Evolutionary conservation across 805 yeast species (phyloP).

Genomic region (Ogataea kodamae): DNA sequence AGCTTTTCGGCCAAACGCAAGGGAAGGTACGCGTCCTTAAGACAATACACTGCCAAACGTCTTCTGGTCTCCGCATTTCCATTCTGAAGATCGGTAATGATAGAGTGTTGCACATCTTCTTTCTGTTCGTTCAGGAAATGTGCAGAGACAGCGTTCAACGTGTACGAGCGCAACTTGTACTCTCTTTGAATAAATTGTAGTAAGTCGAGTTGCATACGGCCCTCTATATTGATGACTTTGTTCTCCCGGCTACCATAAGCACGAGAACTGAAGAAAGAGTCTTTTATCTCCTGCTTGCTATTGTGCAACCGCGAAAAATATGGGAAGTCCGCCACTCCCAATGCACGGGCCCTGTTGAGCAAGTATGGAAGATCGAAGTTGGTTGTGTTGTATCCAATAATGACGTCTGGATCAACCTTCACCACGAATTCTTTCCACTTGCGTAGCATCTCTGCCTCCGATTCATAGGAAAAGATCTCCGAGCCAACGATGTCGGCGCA

Average conservation of each 20-base stretch:
- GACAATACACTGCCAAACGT: constrained; percentile 92
- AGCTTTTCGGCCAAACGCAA: constrained; percentile 82
- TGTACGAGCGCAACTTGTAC: constrained; percentile 89
- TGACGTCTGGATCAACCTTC: constrained; percentile 88
- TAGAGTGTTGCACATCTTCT: constrained; percentile 97
- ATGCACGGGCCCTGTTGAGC: constrained; percentile 77
- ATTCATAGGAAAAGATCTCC: constrained; percentile 70
- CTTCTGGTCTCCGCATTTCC: constrained; percentile 91
- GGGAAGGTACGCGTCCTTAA: constrained; percentile 94
- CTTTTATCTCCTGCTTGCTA: constrained; percentile 74
- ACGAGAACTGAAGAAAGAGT: constrained; percentile 82
- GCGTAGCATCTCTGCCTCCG: constrained; percentile 78
- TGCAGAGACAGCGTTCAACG: constrained; percentile 92
- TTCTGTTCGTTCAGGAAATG: constrained; percentile 92
- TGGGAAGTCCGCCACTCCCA: constrained; percentile 66
- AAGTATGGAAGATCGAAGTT: constrained; percentile 95
- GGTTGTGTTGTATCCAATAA: constrained; percentile 92
- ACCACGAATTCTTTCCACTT: constrained; percentile 85
- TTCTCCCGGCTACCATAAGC: constrained; percentile 97
- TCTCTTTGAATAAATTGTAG: constrained; percentile 93
- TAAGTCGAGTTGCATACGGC: constrained; percentile 91
- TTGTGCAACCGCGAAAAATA: constrained; percentile 75
- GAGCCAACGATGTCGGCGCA: constrained; percentile 95
- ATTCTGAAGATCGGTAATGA: constrained; percentile 89
- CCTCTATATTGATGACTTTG: constrained; percentile 88